A percentile compares a stretch with the other conserved stretches of the same genome.
These are phyloP conservation scores for Blastomyces parvus DNA, from an alignment of 2,329 filamentous ascomycete species.

Conservation along the genomic window DNA sequence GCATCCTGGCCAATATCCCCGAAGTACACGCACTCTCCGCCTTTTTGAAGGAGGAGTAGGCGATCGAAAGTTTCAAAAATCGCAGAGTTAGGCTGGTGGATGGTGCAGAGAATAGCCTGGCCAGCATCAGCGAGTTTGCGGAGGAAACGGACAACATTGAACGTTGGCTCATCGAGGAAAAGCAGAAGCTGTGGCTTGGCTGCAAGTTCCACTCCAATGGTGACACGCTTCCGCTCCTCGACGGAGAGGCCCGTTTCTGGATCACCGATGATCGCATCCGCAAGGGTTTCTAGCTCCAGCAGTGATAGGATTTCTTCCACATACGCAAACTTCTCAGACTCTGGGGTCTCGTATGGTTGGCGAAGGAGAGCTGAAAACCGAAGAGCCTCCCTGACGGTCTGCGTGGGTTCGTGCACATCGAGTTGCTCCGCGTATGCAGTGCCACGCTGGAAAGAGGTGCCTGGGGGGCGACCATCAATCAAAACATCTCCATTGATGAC, in stretches of 20 bases:
- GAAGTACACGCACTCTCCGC: constrained; percentile 61
- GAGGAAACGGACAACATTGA: constrained; percentile 79
- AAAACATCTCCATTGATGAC: constrained; percentile 79
- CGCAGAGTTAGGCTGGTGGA: constrained; percentile 94
- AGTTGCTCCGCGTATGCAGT: constrained; percentile 74
- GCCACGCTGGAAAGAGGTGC: constrained; percentile 70
- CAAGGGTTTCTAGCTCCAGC: constrained; percentile 80
- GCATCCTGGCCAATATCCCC: constrained; percentile 56
- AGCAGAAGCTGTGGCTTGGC: constrained; percentile 82
- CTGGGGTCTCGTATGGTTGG: constrained; percentile 65
- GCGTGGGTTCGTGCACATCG: constrained; percentile 75
- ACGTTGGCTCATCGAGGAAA: constrained; percentile 91
- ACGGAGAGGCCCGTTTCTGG: constrained; percentile 63
- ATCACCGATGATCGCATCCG: constrained; percentile 82
- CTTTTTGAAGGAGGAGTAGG: constrained; percentile 54
- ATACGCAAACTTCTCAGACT: constrained; percentile 71
- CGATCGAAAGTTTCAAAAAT: constrained; percentile 77
- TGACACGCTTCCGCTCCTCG: constrained; percentile 66
- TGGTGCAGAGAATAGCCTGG: constrained; percentile 91
- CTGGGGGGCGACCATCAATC: constrained; percentile 62
- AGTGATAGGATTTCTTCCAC: constrained; percentile 86
- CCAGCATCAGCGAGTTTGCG: constrained; percentile 83
- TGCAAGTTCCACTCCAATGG: constrained; percentile 91
- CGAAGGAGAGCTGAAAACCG: constrained; percentile 77
- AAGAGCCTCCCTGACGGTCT: constrained; percentile 80